Conservation (phyloP, 305 asterid species). For the Coffea humblotiana region DNA sequence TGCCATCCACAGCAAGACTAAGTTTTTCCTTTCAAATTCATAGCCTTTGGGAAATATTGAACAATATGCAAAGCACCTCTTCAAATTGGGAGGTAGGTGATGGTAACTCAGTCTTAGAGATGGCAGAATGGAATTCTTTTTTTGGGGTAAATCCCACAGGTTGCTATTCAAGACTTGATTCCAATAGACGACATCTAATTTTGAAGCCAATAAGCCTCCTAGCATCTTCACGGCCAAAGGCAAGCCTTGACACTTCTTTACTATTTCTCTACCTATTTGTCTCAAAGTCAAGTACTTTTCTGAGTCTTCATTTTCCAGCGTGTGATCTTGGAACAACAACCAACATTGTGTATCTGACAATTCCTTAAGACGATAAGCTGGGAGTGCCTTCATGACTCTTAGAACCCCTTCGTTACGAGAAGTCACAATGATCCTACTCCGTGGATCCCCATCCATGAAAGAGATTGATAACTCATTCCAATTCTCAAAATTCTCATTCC, state of each 20-base stretch:
- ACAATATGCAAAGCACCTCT: slow-evolving; percentile 50
- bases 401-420: slow-evolving; percentile 43
- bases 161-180: slow-evolving; percentile 34
- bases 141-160: slow-evolving; percentile 44
- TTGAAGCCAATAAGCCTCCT: slow-evolving; percentile 40
- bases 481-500: slow-evolving; percentile 39
- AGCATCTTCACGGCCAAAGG: slow-evolving; percentile 54
- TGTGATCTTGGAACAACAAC: slow-evolving; percentile 36
- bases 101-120: slow-evolving; percentile 44
- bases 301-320: slow-evolving; percentile 32
- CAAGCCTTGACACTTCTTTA: slow-evolving; percentile 47
- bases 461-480: slow-evolving; percentile 44
- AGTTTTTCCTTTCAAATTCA: slow-evolving; percentile 33
- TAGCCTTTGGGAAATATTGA: slow-evolving; percentile 54
- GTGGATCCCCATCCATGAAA: slow-evolving; percentile 36
- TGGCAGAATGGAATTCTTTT: slow-evolving; percentile 36
- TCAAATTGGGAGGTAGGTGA: slow-evolving; percentile 44
- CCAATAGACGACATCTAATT: slow-evolving; percentile 35
- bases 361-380: slow-evolving; percentile 35
- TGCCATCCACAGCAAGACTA: slow-evolving; percentile 55
- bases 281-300: slow-evolving; percentile 18
- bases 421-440: slow-evolving; percentile 47
- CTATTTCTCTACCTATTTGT: slow-evolving; percentile 37
- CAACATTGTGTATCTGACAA: slow-evolving; percentile 42
- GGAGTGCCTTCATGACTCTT: slow-evolving; percentile 31